phyloP scores from a whole-genome alignment of 495 filamentous ascomycete genomes.

The Pseudoneurospora amorphoporcata region DNA sequence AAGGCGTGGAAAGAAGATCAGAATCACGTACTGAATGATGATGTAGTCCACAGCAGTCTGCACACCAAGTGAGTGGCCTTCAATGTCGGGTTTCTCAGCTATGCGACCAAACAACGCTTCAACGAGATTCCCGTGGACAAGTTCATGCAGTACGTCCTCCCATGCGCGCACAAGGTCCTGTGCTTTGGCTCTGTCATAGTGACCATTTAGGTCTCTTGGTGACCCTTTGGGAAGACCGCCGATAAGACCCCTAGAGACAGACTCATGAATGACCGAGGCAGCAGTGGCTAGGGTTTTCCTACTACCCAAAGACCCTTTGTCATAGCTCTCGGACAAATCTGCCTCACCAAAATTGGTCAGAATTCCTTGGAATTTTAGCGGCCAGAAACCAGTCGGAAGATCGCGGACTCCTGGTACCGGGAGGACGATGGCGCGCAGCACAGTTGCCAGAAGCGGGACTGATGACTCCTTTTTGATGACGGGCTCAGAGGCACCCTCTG shows the following conservation, averaged over 20 bases:
- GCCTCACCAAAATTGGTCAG: constrained; percentile 42
- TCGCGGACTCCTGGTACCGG: constrained; percentile 47
- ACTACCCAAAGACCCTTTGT: constrained; percentile 53
- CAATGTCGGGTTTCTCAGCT: constrained; percentile 42
- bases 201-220: constrained; percentile 18
- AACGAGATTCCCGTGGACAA: constrained; percentile 49
- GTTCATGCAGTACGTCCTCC: constrained; percentile 44
- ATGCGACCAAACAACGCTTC: constrained; percentile 47
- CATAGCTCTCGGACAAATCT: constrained; percentile 57
- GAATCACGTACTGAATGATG: constrained; percentile 37
- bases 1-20: background rate
- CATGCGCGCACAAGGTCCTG: constrained; percentile 45
- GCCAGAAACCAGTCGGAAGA: constrained; percentile 49
- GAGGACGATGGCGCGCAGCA: constrained; percentile 47
- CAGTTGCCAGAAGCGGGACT: constrained; percentile 46
- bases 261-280: constrained; percentile 49
- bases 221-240: constrained; percentile 35
- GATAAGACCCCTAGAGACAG: constrained; percentile 45
- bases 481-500: background rate
- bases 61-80: constrained; percentile 44
- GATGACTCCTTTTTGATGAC: constrained; percentile 23
- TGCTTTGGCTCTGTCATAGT: constrained; percentile 44
- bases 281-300: constrained; percentile 57
- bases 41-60: constrained; percentile 49
- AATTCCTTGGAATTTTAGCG: constrained; percentile 34